Conservation (phyloP, 1,284 basidiomycete species). For the Coniferiporia weirii region DNA sequence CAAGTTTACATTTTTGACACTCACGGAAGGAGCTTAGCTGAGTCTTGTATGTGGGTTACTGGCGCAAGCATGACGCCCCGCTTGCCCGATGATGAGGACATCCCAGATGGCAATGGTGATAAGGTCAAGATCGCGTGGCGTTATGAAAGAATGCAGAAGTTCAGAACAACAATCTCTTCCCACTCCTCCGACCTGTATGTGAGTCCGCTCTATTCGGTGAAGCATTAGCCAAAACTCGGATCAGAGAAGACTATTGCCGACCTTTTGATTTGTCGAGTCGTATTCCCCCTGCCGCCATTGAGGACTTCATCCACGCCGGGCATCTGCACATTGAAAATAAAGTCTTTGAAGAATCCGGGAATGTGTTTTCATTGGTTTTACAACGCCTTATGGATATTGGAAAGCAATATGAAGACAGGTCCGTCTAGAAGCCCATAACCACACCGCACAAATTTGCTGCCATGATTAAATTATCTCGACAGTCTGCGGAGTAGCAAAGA, state of each 20-base stretch:
- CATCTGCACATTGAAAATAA: constrained; percentile 8
- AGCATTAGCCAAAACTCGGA: constrained; percentile 20
- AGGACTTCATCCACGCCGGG: constrained; percentile 9
- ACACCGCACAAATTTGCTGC: background rate
- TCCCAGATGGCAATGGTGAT: constrained; percentile 37
- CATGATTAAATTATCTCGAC: background rate
- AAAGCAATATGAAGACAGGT: constrained; percentile 13
- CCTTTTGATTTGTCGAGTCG: constrained; percentile 10
- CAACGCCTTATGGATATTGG: constrained; percentile 4
- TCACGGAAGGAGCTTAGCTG: constrained; percentile 49
- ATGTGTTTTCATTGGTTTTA: constrained; percentile 1
- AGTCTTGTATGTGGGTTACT: constrained; percentile 72
- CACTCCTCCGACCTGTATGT: constrained; percentile 41
- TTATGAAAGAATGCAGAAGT: constrained; percentile 88
- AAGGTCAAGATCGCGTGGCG: constrained; percentile 93
- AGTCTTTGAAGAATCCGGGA: background rate
- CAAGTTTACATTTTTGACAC: constrained; percentile 63
- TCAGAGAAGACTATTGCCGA: constrained; percentile 19
- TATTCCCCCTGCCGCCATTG: constrained; percentile 5
- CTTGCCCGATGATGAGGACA: constrained; percentile 33
- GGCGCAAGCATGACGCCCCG: constrained; percentile 15
- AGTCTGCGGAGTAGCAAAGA: constrained; percentile 5
- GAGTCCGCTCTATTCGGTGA: constrained; percentile 20
- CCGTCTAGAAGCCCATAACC: background rate
- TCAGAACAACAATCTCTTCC: constrained; percentile 75